A percentile compares a stretch with the other conserved stretches of the same genome.
phyloP scores from a whole-genome alignment of 2,329 filamentous ascomycete species.

The Neonectria neomacrospora region DNA sequence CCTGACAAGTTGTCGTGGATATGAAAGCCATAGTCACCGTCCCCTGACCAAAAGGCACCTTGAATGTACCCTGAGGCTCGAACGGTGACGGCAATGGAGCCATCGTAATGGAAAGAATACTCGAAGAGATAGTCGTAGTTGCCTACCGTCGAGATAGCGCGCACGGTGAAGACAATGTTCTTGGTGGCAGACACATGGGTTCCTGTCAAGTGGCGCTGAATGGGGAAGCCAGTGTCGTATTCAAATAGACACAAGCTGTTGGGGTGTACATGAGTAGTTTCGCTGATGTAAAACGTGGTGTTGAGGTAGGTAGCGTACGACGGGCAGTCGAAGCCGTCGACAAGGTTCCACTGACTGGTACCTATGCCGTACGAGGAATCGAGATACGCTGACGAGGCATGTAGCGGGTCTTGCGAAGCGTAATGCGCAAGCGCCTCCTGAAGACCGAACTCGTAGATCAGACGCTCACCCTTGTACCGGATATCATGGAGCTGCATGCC shows the following conservation, averaged over 20 bases:
- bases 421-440: slow-evolving; percentile 28
- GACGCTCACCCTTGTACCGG: slow-evolving; percentile 26
- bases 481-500: slow-evolving; percentile 28
- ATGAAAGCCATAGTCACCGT: slow-evolving; percentile 61
- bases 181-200: slow-evolving; percentile 58
- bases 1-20: slow-evolving; percentile 61
- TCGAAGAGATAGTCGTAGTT: slow-evolving; percentile 66
- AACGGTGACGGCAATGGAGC: slow-evolving; percentile 62
- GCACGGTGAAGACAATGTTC: slow-evolving; percentile 53
- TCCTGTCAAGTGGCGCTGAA: slow-evolving; percentile 51
- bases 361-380: slow-evolving; percentile 27
- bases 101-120: slow-evolving; percentile 63
- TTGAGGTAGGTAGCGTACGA: slow-evolving; percentile 29
- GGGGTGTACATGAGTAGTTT: neutral
- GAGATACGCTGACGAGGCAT: slow-evolving; percentile 23
- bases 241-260: slow-evolving; percentile 29
- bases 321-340: slow-evolving; percentile 28
- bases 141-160: slow-evolving; percentile 61
- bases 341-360: slow-evolving; percentile 17
- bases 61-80: slow-evolving; percentile 66
- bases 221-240: slow-evolving; percentile 22
- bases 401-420: slow-evolving; percentile 24
- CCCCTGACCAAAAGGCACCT: slow-evolving; percentile 57
- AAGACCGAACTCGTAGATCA: slow-evolving; percentile 27
- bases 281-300: slow-evolving; percentile 11